Evolutionary conservation across 2,329 filamentous ascomycete genomes (phyloP), one percentile per base, ranked within the genome.

Genomic region (Rhinocladiella similis): DNA sequence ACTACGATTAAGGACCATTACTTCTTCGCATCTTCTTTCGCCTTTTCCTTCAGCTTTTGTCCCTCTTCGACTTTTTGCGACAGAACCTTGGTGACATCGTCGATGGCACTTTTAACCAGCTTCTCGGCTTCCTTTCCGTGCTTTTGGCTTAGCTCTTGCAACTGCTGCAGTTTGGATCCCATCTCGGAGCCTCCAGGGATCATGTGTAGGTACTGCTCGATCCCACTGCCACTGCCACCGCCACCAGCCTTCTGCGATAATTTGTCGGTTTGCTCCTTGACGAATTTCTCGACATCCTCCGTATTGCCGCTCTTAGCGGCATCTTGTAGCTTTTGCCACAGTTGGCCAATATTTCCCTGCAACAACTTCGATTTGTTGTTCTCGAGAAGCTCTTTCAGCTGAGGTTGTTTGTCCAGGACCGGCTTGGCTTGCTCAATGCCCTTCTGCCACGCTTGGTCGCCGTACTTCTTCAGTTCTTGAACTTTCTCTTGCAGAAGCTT

Each of bases 391-490:
- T 90, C 78, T 77, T 90, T 91, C 56, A 89, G 74, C 73, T 89
- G 77, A n/a, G 88, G 87, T 71, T 83, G 89, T 79, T 90, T 90
- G 64, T 91, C 87, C 1, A 91, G 79, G 57, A 84, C 82, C 0
- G 88, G 87, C 76, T 88, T 85, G 35, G 83, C 85, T 71, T 89
- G 78, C 72, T 91, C 84, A 46, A 89, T 68, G 0, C 83, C 86
- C 75, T 89, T 87, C 62, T 84, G 77, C 86, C 86, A 91, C 0
- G 85, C 84, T 71, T 90, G 80, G 39, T 91, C 86, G 19, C 86
- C 87, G 1, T 90, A 72, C 71, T 86, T 81, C 72, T 83, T 80
- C 29, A 91, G 67, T 69, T 88, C 78, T 67, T 89, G 74, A 1
- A 80, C 77, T 80, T 89, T 91, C 49, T 91, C 86, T 57, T 90